A percentile compares a stretch with the other conserved stretches of the same genome.
These are phyloP conservation scores for Cladorrhinum samala DNA, from an alignment of 495 filamentous ascomycete genomes.

Conservation along the genomic window DNA sequence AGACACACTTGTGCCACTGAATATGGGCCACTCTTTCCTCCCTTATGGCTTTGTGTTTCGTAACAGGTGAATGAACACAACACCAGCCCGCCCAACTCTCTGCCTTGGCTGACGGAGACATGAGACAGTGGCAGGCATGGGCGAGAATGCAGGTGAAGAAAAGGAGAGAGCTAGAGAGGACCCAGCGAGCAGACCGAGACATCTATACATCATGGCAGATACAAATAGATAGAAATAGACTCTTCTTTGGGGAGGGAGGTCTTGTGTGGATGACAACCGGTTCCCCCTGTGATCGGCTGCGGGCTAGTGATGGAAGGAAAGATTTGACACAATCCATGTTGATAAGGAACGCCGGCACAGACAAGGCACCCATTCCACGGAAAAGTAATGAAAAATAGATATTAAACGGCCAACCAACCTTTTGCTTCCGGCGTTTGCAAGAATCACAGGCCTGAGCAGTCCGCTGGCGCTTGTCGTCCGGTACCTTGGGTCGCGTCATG, in stretches of 20 bases:
- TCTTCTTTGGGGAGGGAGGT: too few relatives aligned
- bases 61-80: constrained; percentile 16
- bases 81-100: constrained; percentile 1
- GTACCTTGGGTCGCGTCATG: constrained; percentile 59
- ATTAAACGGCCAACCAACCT: constrained; percentile 42
- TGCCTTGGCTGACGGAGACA: constrained; percentile 11
- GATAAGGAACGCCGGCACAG: constrained; percentile 1
- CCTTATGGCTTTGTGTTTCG: constrained; percentile 19
- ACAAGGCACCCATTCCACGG: constrained; percentile 8
- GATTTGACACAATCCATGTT: too few relatives aligned
- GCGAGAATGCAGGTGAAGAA: constrained; percentile 1
- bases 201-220: constrained; percentile 2
- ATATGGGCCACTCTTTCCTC: neutral
- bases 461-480: constrained; percentile 57
- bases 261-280: too few relatives aligned
- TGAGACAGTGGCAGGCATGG: constrained; percentile 1
- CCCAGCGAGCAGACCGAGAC: constrained; percentile 7
- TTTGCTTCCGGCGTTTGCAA: constrained; percentile 75
- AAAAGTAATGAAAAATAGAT: constrained; percentile 11
- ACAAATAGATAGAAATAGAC: neutral
- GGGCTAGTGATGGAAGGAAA: too few relatives aligned
- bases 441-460: constrained; percentile 67
- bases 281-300: too few relatives aligned
- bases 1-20: constrained; percentile 21
- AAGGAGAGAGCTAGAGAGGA: neutral